Base-by-base conservation (phyloP, 2,329 filamentous ascomycete species). In the Phialophora verrucosa region DNA sequence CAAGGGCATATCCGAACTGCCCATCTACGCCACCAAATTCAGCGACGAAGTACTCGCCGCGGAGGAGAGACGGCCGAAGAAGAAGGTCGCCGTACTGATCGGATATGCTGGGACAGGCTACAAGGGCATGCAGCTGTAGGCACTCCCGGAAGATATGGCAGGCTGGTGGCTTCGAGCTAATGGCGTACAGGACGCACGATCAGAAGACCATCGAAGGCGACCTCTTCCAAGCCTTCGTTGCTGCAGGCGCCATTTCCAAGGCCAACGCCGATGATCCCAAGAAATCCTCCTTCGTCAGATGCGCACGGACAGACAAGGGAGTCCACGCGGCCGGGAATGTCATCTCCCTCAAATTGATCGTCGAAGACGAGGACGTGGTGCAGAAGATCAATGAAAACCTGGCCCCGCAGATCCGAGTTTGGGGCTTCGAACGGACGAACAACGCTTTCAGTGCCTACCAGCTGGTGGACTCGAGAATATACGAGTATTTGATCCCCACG, bases 81-180 rank as follows among this genome's bases (percentile, higher is more conserved):
- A 91, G 78, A 99, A 99, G 82, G 94, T 97, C 58, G 95, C 94
- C 49, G 93, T 99, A 35, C 83, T 98, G 83, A 89, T 99, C 73
- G 95, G 95, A 17, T 99, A 99, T 78, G 93, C 93, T 5, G 95
- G 95, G 58, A 97, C 92, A 10, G 95, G 95, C 17, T 99, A 99
- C 83, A 93, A 92, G 80, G 95, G 95, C 74, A 96, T 99, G 89
- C 95, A 99, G 81, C 91, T 99, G 80, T 83, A 72, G 61, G 77
- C 6, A 29, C 6, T n/a, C 32, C 12, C 32, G 3, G 53, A 49
- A 54, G 53, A 29, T 65, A 75, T 73, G 27, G 1, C 12, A n/a
- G 23, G 27, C 27, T 17, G 55, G 35, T 25, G 73, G 73, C 35
- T 31, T 23, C 32, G 11, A 49, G 44, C 20, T 27, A 58, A 64